Percentiles rank a stretch among this genome's conserved stretches.
phyloP scores from a whole-genome alignment of 495 filamentous ascomycete species.

The Peziza echinospora region DNA sequence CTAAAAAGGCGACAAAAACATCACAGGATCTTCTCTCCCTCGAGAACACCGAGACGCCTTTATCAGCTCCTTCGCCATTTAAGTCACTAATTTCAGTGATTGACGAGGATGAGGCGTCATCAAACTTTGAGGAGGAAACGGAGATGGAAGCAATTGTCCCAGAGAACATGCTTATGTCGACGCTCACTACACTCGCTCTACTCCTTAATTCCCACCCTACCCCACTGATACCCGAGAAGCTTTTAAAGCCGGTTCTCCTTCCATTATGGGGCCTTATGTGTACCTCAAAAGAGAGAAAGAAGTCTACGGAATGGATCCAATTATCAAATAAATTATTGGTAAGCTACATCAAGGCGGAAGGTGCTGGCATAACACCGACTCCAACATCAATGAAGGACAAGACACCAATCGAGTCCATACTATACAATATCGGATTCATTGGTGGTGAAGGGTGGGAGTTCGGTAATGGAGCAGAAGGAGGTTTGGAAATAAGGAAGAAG shows the following conservation, averaged over 20 bases:
- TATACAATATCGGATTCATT: slow-evolving; percentile 6
- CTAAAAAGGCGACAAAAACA: too few species aligned
- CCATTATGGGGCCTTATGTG: slow-evolving; percentile 35
- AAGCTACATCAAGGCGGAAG: background rate
- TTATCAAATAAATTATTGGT: background rate
- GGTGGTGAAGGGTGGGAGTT: slow-evolving; percentile 9
- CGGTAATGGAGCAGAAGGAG: slow-evolving; percentile 9
- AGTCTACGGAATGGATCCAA: background rate
- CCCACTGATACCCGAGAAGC: slow-evolving; percentile 33
- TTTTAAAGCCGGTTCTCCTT: slow-evolving; percentile 32
- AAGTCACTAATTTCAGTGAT: slow-evolving; percentile 3
- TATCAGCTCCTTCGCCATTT: background rate
- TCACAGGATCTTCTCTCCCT: too few species aligned
- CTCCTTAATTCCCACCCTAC: slow-evolving; percentile 36
- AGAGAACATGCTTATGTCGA: slow-evolving; percentile 12
- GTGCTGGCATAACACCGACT: background rate
- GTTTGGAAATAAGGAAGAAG: slow-evolving; percentile 12
- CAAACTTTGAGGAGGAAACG: background rate
- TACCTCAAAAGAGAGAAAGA: slow-evolving; percentile 18
- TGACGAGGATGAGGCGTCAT: background rate
- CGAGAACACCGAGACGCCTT: too few species aligned
- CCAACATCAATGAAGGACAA: background rate
- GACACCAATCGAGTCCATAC: slow-evolving; percentile 5
- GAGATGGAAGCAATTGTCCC: slow-evolving; percentile 4
- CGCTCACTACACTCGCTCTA: slow-evolving; percentile 26